Percentiles rank a stretch among this genome's conserved stretches.
Conservation (phyloP, 352 stramenopile species). For the Pythium folliculosum region DNA sequence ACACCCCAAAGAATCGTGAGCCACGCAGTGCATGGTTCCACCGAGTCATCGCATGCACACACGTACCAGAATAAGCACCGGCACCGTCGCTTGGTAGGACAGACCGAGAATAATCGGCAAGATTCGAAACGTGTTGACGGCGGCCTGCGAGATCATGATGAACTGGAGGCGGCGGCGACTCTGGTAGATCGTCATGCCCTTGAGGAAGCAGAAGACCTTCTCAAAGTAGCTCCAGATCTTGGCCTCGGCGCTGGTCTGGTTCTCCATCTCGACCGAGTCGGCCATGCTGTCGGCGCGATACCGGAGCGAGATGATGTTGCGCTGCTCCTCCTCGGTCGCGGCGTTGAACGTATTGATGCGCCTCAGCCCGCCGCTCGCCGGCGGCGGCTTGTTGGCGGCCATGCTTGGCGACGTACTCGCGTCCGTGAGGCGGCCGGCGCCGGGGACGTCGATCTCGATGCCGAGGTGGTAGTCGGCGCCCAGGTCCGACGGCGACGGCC, state of each 20-base stretch:
- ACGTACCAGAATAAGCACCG: conserved; percentile 75
- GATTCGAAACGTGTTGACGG: conserved; percentile 83
- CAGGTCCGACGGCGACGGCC: conserved; percentile 59
- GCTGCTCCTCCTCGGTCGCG: conserved; percentile 73
- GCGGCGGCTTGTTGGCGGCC: conserved; percentile 12
- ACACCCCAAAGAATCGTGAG: neutral
- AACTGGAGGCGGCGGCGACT: conserved; percentile 78
- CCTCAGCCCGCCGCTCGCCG: conserved; percentile 40
- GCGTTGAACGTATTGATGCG: conserved; percentile 74
- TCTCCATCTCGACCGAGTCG: conserved; percentile 75
- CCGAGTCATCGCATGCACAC: neutral
- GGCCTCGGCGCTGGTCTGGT: conserved; percentile 53
- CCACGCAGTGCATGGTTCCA: too few species aligned
- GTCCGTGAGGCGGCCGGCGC: conserved; percentile 12
- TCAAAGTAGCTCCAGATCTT: conserved; percentile 84
- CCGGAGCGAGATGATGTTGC: conserved; percentile 86
- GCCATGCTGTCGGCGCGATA: conserved; percentile 86
- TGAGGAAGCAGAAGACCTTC: conserved; percentile 86
- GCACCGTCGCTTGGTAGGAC: conserved; percentile 82
- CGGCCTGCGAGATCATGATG: conserved; percentile 83
- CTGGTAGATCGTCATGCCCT: conserved; percentile 89
- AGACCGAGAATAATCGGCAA: conserved; percentile 85
- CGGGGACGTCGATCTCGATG: conserved; percentile 39
- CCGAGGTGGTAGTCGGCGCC: conserved; percentile 60
- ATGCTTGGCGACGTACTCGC: conserved; percentile 17